These are phyloP conservation scores for Albugo candida DNA, from an alignment of 352 stramenopile genomes.

Conservation along the genomic window DNA sequence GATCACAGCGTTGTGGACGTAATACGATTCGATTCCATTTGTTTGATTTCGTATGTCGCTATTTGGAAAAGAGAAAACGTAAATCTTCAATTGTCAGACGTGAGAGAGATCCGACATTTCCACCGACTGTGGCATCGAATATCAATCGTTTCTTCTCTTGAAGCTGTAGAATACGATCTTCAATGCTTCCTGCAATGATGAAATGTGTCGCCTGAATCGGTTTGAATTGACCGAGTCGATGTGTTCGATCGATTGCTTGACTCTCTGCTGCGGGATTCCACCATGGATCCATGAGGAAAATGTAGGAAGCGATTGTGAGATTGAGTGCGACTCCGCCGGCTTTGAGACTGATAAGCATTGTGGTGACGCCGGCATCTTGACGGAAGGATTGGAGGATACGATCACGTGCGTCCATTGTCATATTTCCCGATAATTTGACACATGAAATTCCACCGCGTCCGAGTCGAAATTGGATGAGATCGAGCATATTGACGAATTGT, in stretches of 20 bases:
- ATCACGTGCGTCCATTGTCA: constrained; percentile 77
- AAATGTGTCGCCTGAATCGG: constrained; percentile 94
- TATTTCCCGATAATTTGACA: constrained; percentile 82
- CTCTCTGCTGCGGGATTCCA: constrained; percentile 94
- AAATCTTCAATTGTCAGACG: constrained; percentile 89
- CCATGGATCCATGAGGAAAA: constrained; percentile 96
- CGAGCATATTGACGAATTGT: constrained; percentile 98
- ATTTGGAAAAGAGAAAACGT: constrained; percentile 76
- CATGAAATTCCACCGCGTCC: constrained; percentile 74
- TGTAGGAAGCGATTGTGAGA: constrained; percentile 93
- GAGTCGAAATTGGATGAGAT: constrained; percentile 94
- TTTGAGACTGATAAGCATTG: constrained; percentile 97
- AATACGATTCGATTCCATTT: too few species aligned
- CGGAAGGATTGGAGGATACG: constrained; percentile 58
- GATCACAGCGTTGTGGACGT: too few species aligned
- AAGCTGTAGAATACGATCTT: constrained; percentile 97
- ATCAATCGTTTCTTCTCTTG: constrained; percentile 89
- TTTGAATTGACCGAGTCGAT: constrained; percentile 95
- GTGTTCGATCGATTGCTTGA: constrained; percentile 94
- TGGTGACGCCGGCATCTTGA: constrained; percentile 84
- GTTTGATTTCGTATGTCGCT: too few species aligned
- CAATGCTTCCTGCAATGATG: constrained; percentile 94
- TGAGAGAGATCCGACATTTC: constrained; percentile 68
- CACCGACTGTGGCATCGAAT: constrained; percentile 97
- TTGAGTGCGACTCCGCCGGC: constrained; percentile 97